These are phyloP conservation scores for Allium fistulosum DNA, from an alignment of 106 monocot genomes.

Conservation along the genomic window DNA sequence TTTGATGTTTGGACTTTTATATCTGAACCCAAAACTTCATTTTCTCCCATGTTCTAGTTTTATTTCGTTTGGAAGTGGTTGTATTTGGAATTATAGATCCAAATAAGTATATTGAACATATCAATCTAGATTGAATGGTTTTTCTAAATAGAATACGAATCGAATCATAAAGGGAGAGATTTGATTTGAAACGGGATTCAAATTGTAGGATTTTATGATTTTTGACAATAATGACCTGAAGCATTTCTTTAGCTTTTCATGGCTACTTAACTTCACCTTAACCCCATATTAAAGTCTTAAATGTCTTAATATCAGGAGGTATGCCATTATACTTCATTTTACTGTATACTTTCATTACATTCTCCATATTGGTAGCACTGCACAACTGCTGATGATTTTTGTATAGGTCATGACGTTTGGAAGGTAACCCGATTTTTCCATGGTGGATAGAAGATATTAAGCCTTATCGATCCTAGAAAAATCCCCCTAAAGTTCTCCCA, in stretches of 20 bases:
- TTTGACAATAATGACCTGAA: background rate
- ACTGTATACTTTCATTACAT: constrained; percentile 48
- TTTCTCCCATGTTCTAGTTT: no score
- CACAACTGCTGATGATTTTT: constrained; percentile 89
- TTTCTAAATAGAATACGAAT: no score
- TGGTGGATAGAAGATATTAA: constrained; percentile 50
- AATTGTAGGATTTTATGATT: no score
- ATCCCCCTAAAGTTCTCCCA: no score
- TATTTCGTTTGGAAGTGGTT: no score
- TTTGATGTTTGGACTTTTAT: no score
- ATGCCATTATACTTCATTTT: constrained; percentile 56
- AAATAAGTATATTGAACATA: no score
- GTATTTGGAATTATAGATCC: no score
- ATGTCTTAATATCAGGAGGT: constrained; percentile 68
- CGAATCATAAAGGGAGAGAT: no score
- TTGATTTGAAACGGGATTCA: no score
- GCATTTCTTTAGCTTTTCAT: constrained; percentile 74
- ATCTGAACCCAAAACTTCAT: no score
- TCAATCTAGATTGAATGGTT: no score
- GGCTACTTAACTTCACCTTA: constrained; percentile 78
- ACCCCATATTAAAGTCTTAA: constrained; percentile 85
- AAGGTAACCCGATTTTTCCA: constrained; percentile 36
- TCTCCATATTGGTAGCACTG: constrained; percentile 71
- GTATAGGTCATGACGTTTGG: constrained; percentile 86
- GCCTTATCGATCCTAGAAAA: constrained; percentile 31